Evolutionary conservation across 2,329 filamentous ascomycete species (phyloP).

Genomic region (Pleomassaria siparia): DNA sequence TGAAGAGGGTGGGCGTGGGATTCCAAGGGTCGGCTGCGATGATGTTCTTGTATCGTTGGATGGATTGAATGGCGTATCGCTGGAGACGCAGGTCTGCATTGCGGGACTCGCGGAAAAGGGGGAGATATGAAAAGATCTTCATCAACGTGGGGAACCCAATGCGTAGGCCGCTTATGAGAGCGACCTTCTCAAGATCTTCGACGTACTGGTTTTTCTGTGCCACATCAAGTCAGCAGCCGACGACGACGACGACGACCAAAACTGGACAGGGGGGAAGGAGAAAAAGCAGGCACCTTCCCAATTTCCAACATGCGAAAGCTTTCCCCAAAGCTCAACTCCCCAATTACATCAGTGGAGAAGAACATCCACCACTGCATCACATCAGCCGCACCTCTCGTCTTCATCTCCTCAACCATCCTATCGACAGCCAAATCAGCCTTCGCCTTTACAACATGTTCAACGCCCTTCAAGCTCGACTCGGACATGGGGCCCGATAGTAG

Average conservation of each 20-base stretch:
- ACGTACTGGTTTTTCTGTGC: conserved; percentile 15
- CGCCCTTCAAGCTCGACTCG: conserved; percentile 11
- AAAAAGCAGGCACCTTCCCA: conserved; percentile 44
- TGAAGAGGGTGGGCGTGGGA: conserved; percentile 11
- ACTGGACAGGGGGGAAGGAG: too few relatives aligned
- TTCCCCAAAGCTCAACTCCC: conserved; percentile 58
- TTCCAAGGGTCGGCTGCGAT: conserved; percentile 8
- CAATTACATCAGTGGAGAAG: conserved; percentile 58
- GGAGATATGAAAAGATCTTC: background rate
- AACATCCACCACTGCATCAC: conserved; percentile 58
- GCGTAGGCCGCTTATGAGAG: background rate
- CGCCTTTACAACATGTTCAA: conserved; percentile 37
- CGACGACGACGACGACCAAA: too few relatives aligned
- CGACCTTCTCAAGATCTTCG: conserved; percentile 8
- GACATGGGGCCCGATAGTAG: conserved; percentile 8
- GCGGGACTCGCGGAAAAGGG: conserved; percentile 2
- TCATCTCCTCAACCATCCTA: conserved; percentile 50
- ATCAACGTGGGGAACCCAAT: conserved; percentile 5
- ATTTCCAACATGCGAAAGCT: conserved; percentile 56
- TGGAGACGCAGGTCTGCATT: background rate
- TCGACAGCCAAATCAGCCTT: conserved; percentile 46
- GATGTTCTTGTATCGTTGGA: conserved; percentile 8
- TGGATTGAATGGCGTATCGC: conserved; percentile 12
- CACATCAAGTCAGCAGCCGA: background rate
- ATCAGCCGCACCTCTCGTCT: conserved; percentile 44